Evolutionary conservation across 768 basidiomycete genomes (phyloP), one percentile per base, ranked within the genome.

Genomic region (Lactarius hengduanensis): DNA sequence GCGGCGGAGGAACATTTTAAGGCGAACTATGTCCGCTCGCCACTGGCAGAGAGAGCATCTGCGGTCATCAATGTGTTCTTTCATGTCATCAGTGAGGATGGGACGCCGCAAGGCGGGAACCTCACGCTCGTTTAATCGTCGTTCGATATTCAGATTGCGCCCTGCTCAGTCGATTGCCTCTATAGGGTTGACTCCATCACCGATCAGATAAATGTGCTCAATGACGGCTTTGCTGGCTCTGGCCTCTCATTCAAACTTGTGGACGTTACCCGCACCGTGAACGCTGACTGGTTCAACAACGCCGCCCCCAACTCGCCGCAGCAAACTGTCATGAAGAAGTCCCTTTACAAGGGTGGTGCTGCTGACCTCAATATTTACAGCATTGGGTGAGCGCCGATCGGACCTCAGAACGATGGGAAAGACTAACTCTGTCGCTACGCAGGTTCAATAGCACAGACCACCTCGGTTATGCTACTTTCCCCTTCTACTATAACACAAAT

Each of bases 401-500:
- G 36, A 66, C 22, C 10, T 72, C 7, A n/a, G n/a, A 5, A 28
- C 55, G 13, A 32, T 20, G 9, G 20, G 45, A 34, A n/a, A 60
- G 36, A 26, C 59, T 57, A 38, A 47, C 28, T 53, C 30, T 28
- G 55, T 28, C 3, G 7, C 22, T 60, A 55, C 3, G 18, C n/a
- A 78, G 80, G 53, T 80, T 82, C 74, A 71, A 74, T 26, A 80
- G 75, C 66, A 70, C 72, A 30, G 81, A 81, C 45, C 79, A 84
- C 16, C 77, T 86, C 28, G 84, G 84, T 34, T 85, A 85, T 69
- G 74, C 84, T 0, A 84, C 83, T 41, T 85, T 84, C 79, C 85
- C 84, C 11, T 76, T 71, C 2, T 69, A 73, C 66, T 84, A 82
- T 72, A 10, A 9, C 8, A 34, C 9, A 34, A 34, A 16, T 5